These are phyloP conservation scores for Saccharomycopsis javanensis DNA, from an alignment of 805 yeast species.

Conservation along the genomic window DNA sequence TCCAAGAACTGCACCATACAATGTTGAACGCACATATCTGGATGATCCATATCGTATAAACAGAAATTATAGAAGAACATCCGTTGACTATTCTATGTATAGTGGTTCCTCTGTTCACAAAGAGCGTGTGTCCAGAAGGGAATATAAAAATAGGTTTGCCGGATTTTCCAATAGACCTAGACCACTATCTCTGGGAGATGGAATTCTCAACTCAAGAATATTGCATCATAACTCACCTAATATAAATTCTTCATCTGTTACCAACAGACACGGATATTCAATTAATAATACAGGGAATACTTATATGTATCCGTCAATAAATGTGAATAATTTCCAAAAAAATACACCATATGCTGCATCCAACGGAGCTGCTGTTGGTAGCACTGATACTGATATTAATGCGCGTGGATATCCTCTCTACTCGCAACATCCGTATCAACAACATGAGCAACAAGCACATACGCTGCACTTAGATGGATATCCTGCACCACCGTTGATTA, in stretches of 20 bases:
- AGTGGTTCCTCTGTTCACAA: neutral
- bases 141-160: neutral
- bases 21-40: neutral
- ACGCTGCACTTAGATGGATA: neutral
- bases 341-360: neutral
- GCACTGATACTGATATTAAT: neutral
- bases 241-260: neutral
- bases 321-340: neutral
- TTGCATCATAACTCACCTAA: neutral
- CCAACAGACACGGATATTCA: neutral
- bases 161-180: neutral
- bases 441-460: neutral
- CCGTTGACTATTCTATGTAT: neutral
- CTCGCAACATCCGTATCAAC: neutral
- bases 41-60: neutral
- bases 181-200: neutral
- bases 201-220: neutral
- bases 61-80: neutral
- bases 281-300: neutral
- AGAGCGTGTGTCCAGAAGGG: neutral
- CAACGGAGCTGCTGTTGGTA: neutral
- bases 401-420: neutral
- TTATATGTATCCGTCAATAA: neutral
- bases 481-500: neutral
- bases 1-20: neutral